phyloP scores from a whole-genome alignment of 805 yeast genomes.

The Metschnikowia koreensis region DNA sequence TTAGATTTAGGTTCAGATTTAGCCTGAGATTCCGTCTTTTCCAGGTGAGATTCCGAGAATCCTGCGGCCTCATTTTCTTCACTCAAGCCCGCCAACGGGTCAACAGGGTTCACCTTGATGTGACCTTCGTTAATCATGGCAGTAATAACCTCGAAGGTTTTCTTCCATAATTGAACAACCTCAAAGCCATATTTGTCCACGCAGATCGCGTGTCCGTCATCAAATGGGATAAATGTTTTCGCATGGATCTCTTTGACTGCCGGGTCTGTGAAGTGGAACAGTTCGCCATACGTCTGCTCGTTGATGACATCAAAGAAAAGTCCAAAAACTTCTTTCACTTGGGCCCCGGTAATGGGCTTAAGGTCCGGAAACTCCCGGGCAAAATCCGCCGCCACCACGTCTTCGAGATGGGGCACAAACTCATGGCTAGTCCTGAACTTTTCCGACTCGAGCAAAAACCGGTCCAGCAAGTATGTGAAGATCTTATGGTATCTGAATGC shows the following conservation, averaged over 20 bases:
- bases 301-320: constrained; percentile 31
- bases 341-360: constrained; percentile 24
- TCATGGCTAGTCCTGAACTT: neutral
- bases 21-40: neutral
- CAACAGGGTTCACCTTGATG: constrained; percentile 1
- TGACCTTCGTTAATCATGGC: constrained; percentile 2
- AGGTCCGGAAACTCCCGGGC: constrained; percentile 19
- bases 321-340: constrained; percentile 26
- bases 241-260: constrained; percentile 22
- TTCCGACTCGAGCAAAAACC: constrained; percentile 27
- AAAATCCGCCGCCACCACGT: constrained; percentile 17
- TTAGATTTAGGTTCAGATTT: neutral
- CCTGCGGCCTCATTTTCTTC: neutral
- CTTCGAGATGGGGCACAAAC: constrained; percentile 4
- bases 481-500: constrained; percentile 17
- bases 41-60: no score
- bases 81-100: neutral
- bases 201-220: constrained; percentile 25
- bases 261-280: constrained; percentile 26
- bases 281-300: constrained; percentile 25
- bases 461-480: constrained; percentile 23
- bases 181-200: constrained; percentile 26
- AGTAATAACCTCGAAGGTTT: constrained; percentile 1
- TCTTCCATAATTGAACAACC: constrained; percentile 7
- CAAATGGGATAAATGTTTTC: neutral